Evolutionary conservation across 352 stramenopile species (phyloP).

Genomic region (Pythium myriotylum): DNA sequence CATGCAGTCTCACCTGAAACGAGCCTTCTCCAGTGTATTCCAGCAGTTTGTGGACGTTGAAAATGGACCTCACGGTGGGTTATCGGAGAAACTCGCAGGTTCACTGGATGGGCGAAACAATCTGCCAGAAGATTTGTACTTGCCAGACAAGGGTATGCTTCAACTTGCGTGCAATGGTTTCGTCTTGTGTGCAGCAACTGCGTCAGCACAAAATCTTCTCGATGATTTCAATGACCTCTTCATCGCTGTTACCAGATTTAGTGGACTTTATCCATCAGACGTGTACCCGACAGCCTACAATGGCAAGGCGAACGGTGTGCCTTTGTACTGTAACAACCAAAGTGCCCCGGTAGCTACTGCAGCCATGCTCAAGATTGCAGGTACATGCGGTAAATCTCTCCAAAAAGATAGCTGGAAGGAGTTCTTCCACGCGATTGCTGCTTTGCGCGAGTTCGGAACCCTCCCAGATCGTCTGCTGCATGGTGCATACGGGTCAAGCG

Average conservation of each 20-base stretch:
- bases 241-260: constrained; percentile 64
- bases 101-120: constrained; percentile 2
- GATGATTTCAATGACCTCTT: constrained; percentile 74
- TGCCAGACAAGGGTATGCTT: constrained; percentile 72
- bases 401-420: constrained; percentile 55
- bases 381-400: constrained; percentile 57
- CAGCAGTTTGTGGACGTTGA: constrained; percentile 67
- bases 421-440: constrained; percentile 64
- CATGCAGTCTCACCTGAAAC: constrained; percentile 50
- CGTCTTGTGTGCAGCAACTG: constrained; percentile 62
- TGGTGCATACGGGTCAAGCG: constrained; percentile 9
- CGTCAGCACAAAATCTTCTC: constrained; percentile 48
- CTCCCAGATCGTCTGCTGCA: constrained; percentile 56
- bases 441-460: constrained; percentile 65
- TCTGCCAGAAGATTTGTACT: constrained; percentile 42
- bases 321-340: constrained; percentile 69
- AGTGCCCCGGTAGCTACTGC: constrained; percentile 70
- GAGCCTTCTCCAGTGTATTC: constrained; percentile 73
- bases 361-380: constrained; percentile 68
- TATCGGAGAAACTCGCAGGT: constrained; percentile 23
- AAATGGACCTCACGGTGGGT: constrained; percentile 43
- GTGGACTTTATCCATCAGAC: constrained; percentile 53
- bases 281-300: constrained; percentile 69
- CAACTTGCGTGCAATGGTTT: constrained; percentile 81
- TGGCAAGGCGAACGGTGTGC: constrained; percentile 50